Base-by-base conservation (phyloP, 2,329 filamentous ascomycete species). In the Dothistroma septosporum region DNA sequence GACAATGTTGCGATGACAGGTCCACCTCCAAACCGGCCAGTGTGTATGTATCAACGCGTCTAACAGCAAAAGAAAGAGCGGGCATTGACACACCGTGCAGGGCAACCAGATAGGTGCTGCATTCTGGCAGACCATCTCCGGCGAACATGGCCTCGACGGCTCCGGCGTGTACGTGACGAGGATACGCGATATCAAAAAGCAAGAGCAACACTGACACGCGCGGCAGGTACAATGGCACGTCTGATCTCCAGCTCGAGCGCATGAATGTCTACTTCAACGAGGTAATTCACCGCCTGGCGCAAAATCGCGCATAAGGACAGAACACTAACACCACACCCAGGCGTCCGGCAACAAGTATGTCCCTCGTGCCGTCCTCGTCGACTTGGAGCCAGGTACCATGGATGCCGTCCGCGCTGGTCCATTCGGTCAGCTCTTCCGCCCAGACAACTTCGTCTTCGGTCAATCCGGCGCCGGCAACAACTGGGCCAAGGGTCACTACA, bases 31-130 rank as follows among this genome's bases (percentile, higher is more conserved):
- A 85, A 99, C 94, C 86, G 94, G 94, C 81, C 94, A 99, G 88
- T 97, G 94, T 85, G 93, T 97, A 87, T 83, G 87, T 85, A 59
- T 44, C 64, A 58, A 61, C 57, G 44, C 72, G 65, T 41, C 62
- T 64, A 59, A 70, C 64, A 69, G 60, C 73, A 69, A 66, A 31
- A 41, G 48, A 6, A 54, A 53, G 58, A 58, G 59, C 46, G 31
- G 64, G 56, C 44, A 65, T 66, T 66, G 55, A 62, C 64, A 62
- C 24, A 16, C 16, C 8, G 35, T 50, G 53, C 63, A 97, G 93
- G 94, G 94, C 87, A 99, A 99, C 90, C 94, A 99, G 91, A 96
- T 97, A 74, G 94, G 94, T 93, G 94, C 94, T 85, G 94, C 94
- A 82, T 99, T 99, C 87, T 99, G 94, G 80, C 81, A 83, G 76